These are phyloP conservation scores for Anisodus tanguticus DNA, from an alignment of 257 asterid genomes.

Conservation along the genomic window DNA sequence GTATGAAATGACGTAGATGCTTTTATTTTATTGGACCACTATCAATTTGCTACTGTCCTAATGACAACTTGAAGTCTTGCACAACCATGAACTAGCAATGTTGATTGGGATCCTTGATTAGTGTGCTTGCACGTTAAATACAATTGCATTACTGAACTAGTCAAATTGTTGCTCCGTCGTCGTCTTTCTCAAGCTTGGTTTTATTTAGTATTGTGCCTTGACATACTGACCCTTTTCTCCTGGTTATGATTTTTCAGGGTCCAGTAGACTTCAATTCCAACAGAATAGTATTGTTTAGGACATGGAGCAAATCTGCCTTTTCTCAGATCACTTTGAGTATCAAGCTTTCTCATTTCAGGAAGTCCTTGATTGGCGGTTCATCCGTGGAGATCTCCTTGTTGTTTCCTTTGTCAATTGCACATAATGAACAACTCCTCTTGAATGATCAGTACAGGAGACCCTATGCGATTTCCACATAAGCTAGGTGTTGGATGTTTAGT, in stretches of 20 bases:
- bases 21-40: background rate
- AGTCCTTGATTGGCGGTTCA: constrained; percentile 84
- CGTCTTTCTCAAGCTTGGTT: constrained; percentile 3
- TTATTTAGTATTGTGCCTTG: background rate
- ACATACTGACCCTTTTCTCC: background rate
- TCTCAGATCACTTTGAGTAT: constrained; percentile 71
- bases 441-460: constrained; percentile 61
- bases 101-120: constrained; percentile 15
- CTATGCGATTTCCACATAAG: constrained; percentile 55
- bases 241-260: constrained; percentile 52
- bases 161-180: background rate
- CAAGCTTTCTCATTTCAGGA: constrained; percentile 76
- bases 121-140: background rate
- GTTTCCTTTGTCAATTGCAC: constrained; percentile 84
- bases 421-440: constrained; percentile 58
- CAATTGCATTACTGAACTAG: background rate
- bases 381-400: constrained; percentile 74
- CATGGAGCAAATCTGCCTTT: constrained; percentile 86
- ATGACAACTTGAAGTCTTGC: background rate
- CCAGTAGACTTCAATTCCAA: constrained; percentile 47
- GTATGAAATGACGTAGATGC: no score
- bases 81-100: background rate
- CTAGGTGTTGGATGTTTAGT: constrained; percentile 57
- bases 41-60: background rate
- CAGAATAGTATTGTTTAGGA: constrained; percentile 59